These are phyloP conservation scores for Tricholoma matsutake DNA, from an alignment of 768 basidiomycete species.

Conservation along the genomic window DNA sequence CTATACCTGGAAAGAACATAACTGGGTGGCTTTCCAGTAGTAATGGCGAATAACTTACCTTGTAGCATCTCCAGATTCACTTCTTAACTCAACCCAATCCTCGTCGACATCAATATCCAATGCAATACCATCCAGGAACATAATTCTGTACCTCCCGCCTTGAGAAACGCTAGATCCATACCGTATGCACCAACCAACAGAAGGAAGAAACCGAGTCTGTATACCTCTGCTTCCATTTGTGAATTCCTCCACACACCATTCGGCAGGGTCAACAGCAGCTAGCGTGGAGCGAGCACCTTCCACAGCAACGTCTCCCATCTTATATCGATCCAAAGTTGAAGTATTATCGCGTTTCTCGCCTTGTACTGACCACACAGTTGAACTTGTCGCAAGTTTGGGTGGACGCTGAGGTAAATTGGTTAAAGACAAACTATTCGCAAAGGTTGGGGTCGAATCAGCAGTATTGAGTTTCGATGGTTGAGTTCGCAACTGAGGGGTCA, in stretches of 20 bases:
- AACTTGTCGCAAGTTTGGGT: neutral
- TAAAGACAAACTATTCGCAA: neutral
- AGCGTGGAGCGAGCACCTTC: neutral
- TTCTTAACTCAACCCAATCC: conserved; percentile 35
- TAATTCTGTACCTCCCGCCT: conserved; percentile 40
- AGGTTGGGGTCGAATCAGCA: neutral
- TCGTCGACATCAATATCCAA: conserved; percentile 43
- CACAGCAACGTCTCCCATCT: neutral
- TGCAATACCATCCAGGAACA: conserved; percentile 40
- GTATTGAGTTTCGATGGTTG: neutral
- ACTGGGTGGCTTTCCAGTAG: neutral
- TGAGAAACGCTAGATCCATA: conserved; percentile 35
- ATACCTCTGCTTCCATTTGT: conserved; percentile 9
- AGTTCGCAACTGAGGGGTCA: neutral
- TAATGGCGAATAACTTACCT: conserved; percentile 20
- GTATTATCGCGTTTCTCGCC: neutral
- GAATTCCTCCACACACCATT: conserved; percentile 15
- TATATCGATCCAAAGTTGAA: neutral
- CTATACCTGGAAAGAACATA: conserved; percentile 24
- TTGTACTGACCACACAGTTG: neutral
- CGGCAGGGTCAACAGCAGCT: neutral
- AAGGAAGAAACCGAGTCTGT: conserved; percentile 38
- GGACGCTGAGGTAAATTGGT: neutral
- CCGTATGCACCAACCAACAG: conserved; percentile 42
- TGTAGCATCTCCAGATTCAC: conserved; percentile 22